Percentiles rank a stretch among this genome's conserved stretches.
Conservation (phyloP, 129 eudicot genomes). For the Lactuca saligna region DNA sequence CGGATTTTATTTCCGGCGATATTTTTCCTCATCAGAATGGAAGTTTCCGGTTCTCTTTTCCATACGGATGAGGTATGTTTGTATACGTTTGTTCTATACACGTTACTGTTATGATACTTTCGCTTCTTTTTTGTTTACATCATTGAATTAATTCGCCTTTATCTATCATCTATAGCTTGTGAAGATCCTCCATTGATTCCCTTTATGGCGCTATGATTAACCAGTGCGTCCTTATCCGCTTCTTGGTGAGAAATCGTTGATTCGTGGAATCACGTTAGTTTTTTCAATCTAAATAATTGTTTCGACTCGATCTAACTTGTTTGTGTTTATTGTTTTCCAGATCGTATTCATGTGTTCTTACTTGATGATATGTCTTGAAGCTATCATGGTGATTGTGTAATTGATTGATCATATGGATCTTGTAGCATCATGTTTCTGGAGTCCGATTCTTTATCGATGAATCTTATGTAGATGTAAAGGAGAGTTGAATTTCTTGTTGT, state of each 20-base stretch:
- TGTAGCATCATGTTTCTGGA: too few species aligned
- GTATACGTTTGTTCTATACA: not conserved
- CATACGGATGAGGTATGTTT: not conserved
- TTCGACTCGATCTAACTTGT: not conserved
- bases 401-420: not conserved
- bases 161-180: not conserved
- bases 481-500: not conserved
- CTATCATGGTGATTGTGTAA: not conserved
- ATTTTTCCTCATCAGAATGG: not conserved
- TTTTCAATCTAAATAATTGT: not conserved
- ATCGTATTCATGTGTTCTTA: not conserved
- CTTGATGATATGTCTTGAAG: not conserved
- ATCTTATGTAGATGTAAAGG: not conserved
- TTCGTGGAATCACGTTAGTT: not conserved
- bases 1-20: not conserved
- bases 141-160: not conserved
- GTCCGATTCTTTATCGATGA: too few species aligned
- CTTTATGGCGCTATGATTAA: not conserved
- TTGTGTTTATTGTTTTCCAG: not conserved
- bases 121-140: not conserved
- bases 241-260: not conserved
- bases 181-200: not conserved
- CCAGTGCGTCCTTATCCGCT: not conserved
- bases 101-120: not conserved
- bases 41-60: not conserved